phyloP scores from a whole-genome alignment of 495 filamentous ascomycete genomes.

The Aspergillus sclerotioniger region DNA sequence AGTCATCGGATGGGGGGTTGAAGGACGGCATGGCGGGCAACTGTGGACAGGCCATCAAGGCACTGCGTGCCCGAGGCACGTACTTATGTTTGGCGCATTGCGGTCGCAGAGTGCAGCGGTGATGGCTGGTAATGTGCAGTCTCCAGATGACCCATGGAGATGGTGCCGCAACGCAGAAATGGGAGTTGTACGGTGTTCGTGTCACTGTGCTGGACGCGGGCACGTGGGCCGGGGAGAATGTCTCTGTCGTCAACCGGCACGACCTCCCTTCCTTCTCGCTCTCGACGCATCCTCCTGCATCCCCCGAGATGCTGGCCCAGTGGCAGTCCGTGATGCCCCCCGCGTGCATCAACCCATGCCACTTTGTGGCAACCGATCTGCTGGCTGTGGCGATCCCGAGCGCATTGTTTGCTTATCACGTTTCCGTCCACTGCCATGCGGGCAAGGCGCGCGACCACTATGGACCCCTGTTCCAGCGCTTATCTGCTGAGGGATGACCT shows the following conservation, averaged over 20 bases:
- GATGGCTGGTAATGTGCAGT: not conserved
- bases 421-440: not conserved
- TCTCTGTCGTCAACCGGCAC: not conserved
- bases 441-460: not conserved
- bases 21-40: slow-evolving; percentile 17
- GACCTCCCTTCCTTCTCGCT: not conserved
- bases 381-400: not conserved
- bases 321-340: slow-evolving; percentile 4
- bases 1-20: slow-evolving; percentile 23
- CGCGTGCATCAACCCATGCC: slow-evolving; percentile 9
- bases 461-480: not conserved
- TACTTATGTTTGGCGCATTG: not conserved
- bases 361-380: not conserved
- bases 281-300: too few species aligned
- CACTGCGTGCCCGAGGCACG: not conserved
- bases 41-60: slow-evolving; percentile 20
- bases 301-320: not conserved
- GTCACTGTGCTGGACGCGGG: not conserved
- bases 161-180: not conserved
- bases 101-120: not conserved
- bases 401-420: slow-evolving; percentile 13
- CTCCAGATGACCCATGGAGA: not conserved
- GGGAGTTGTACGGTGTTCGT: slow-evolving; percentile 2
- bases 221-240: slow-evolving; percentile 6
- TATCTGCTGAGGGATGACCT: not conserved